Evolutionary conservation across 768 basidiomycete species (phyloP).

Genomic region (Termitomyces sp.): DNA sequence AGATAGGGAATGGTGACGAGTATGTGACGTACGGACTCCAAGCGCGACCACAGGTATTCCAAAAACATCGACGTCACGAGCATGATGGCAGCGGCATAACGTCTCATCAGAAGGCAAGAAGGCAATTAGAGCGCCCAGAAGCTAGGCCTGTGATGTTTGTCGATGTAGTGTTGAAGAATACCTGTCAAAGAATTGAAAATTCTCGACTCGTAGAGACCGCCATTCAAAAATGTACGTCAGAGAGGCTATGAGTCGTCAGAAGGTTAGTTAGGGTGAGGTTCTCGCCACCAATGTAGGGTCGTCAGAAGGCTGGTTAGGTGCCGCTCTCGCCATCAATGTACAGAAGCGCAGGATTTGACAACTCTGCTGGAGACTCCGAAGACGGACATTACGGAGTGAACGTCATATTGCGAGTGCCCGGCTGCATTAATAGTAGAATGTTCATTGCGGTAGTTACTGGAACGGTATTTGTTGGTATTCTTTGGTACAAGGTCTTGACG

Average conservation of each 20-base stretch:
- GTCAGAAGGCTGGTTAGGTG: conserved; percentile 81
- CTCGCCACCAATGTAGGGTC: conserved; percentile 79
- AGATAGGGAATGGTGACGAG: not conserved
- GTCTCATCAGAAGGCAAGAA: conserved; percentile 85
- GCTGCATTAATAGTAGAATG: too few species aligned
- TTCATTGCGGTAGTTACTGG: conserved; percentile 3
- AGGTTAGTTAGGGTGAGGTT: conserved; percentile 80
- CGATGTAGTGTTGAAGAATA: conserved; percentile 73
- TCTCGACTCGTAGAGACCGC: not conserved
- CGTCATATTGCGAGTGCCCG: not conserved
- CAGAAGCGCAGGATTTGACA: conserved; percentile 30
- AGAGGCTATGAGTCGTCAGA: conserved; percentile 74
- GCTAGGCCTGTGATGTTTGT: conserved; percentile 47
- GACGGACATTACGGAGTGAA: conserved; percentile 1
- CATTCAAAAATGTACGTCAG: conserved; percentile 38
- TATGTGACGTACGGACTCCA: conserved; percentile 64
- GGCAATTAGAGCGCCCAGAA: conserved; percentile 67
- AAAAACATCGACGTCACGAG: conserved; percentile 89
- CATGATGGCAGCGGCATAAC: conserved; percentile 87
- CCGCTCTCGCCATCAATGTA: conserved; percentile 80
- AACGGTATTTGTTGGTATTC: conserved; percentile 24
- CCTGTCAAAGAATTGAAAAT: conserved; percentile 33
- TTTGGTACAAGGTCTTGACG: conserved; percentile 33
- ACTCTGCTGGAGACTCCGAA: conserved; percentile 7
- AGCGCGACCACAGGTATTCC: conserved; percentile 95